Conservation (phyloP, 2,329 filamentous ascomycete species). For the Metarhizium album region DNA sequence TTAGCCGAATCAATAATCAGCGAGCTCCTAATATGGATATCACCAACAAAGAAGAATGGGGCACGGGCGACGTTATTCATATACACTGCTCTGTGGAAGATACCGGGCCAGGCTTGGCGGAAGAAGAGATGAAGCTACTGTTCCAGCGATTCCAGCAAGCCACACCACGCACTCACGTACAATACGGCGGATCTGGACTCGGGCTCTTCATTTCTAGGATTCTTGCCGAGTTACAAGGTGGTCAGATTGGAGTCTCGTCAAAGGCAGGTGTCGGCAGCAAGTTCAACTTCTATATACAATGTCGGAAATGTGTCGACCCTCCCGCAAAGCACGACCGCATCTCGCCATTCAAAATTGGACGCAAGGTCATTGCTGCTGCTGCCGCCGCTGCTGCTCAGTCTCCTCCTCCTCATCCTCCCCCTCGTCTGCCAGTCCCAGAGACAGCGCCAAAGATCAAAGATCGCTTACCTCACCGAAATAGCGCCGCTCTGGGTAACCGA, state of each 20-base stretch:
- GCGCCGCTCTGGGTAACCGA: slow-evolving; percentile 10
- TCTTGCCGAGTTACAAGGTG: slow-evolving; percentile 65
- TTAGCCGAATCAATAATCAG: slow-evolving; percentile 32
- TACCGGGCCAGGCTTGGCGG: slow-evolving; percentile 55
- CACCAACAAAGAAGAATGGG: slow-evolving; percentile 55
- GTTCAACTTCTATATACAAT: slow-evolving; percentile 68
- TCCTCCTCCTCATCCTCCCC: neutral
- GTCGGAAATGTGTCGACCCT: slow-evolving; percentile 41
- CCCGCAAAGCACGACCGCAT: slow-evolving; percentile 26
- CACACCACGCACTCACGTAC: slow-evolving; percentile 57
- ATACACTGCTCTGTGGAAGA: slow-evolving; percentile 63
- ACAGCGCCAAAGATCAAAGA: slow-evolving; percentile 10
- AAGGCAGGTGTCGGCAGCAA: slow-evolving; percentile 58
- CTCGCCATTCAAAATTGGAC: slow-evolving; percentile 24
- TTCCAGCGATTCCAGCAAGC: slow-evolving; percentile 62
- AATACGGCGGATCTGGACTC: slow-evolving; percentile 60
- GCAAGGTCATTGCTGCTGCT: slow-evolving; percentile 16
- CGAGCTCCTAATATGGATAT: slow-evolving; percentile 27
- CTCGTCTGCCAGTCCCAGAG: neutral
- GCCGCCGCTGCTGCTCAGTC: too few relatives aligned
- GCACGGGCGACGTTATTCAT: slow-evolving; percentile 57
- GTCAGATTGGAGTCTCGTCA: slow-evolving; percentile 64
- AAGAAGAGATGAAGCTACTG: slow-evolving; percentile 54
- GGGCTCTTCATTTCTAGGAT: slow-evolving; percentile 69
- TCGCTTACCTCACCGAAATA: neutral